These are phyloP conservation scores for Ilex aquifolium DNA, from an alignment of 257 asterid species.

Conservation along the genomic window DNA sequence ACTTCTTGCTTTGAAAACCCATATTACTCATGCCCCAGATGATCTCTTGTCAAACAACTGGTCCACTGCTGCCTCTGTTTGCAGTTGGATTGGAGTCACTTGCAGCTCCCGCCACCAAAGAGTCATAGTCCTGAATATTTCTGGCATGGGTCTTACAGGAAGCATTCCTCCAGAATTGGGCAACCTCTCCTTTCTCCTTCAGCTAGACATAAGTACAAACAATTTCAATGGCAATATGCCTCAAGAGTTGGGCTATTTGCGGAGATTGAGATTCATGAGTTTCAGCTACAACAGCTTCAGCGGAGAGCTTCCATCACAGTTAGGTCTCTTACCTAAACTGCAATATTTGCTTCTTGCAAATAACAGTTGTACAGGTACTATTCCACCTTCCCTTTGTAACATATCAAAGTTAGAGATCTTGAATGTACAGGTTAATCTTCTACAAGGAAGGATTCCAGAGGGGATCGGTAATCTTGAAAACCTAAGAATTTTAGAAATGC, in stretches of 20 bases:
- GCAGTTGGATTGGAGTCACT: constrained; percentile 33
- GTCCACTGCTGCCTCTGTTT: constrained; percentile 15
- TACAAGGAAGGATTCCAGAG: constrained; percentile 12
- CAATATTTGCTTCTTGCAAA: constrained; percentile 7
- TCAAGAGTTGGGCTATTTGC: constrained; percentile 7
- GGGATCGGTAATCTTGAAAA: constrained; percentile 12
- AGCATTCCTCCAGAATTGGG: constrained; percentile 13
- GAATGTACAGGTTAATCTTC: constrained; percentile 8
- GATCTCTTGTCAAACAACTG: constrained; percentile 19
- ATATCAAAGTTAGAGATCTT: constrained; percentile 12
- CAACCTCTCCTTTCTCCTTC: constrained; percentile 18
- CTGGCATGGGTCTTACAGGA: constrained; percentile 5
- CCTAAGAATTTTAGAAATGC: constrained; percentile 11
- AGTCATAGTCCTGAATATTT: constrained; percentile 11
- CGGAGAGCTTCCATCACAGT: constrained; percentile 13
- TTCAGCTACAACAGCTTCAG: constrained; percentile 15
- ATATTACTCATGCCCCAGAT: constrained; percentile 10
- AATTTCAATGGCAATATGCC: constrained; percentile 12
- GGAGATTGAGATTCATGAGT: constrained; percentile 9
- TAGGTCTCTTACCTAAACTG: constrained; percentile 12
- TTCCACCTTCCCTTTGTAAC: constrained; percentile 16
- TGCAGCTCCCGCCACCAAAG: constrained; percentile 18
- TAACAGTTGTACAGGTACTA: constrained; percentile 16
- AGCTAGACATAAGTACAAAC: constrained; percentile 8
- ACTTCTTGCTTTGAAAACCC: constrained; percentile 26